Percentiles rank a stretch among this genome's conserved stretches.
These are phyloP conservation scores for Botrytis byssoidea DNA, from an alignment of 2,329 filamentous ascomycete species.

Conservation along the genomic window DNA sequence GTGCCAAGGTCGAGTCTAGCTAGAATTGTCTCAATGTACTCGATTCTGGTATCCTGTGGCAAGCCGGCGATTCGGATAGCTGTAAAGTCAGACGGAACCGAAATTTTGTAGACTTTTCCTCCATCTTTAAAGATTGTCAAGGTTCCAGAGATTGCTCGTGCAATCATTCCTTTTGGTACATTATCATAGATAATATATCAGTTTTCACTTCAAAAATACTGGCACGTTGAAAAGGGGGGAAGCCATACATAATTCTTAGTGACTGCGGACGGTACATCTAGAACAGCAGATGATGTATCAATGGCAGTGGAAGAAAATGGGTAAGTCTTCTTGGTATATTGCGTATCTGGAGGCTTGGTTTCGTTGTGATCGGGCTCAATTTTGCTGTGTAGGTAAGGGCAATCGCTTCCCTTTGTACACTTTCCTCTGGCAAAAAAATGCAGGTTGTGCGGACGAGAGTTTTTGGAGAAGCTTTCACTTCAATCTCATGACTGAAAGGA, in stretches of 20 bases:
- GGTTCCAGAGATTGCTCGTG: constrained; percentile 30
- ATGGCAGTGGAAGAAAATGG: neutral
- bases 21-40: constrained; percentile 24
- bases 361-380: no score
- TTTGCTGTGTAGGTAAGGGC: neutral
- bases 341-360: neutral
- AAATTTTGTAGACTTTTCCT: constrained; percentile 31
- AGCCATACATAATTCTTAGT: neutral
- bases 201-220: neutral
- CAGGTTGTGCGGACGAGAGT: neutral
- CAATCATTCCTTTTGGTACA: constrained; percentile 5
- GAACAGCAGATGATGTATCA: neutral
- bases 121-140: constrained; percentile 29
- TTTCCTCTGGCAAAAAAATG: neutral
- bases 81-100: constrained; percentile 34
- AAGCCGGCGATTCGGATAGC: constrained; percentile 29
- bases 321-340: neutral
- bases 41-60: constrained; percentile 22
- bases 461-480: neutral
- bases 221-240: no score
- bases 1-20: constrained; percentile 25
- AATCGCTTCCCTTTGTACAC: neutral
- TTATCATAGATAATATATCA: neutral
- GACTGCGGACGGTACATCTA: no score
- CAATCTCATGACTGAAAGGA: neutral